Base-by-base conservation (phyloP, 495 filamentous ascomycete genomes). In the Aspergillus diversus region DNA sequence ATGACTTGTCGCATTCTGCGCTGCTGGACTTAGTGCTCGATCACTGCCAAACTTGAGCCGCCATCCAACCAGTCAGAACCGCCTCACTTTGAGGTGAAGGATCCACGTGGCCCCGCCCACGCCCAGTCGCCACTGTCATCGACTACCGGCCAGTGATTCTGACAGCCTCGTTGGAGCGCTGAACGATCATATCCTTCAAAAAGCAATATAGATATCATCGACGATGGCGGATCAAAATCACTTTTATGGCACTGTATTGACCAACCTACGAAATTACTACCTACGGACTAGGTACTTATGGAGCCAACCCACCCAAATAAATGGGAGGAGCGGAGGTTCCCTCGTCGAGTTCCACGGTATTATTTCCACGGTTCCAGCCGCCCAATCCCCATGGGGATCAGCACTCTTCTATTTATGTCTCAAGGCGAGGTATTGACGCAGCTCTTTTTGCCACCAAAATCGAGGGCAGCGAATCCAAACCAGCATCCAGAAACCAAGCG, bases 31-130 rank as follows among this genome's bases (percentile, higher is more conserved):
- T 16, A 17, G 15, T 16, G 21, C 5, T 32, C 34, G 7, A 12
- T 13, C 11, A 54, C 32, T 54, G n/a, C 47, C 51, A 17, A 16
- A 31, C 12, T 8, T 17, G 15, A 33, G 59, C 34, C 27, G 59
- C 37, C 33, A 46, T 61, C 51, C 37, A 48, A 55, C 21, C 51
- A 21, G 47, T 50, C 47, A 50, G 15, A 32, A 42, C 55, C 59
- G 75, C 75, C 76, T 79, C 76, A 79, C 76, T 74, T 74, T 69
- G 50, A 56, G 61, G 46, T 46, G 55, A 57, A 55, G 54, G 70
- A 75, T 80, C 72, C 76, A 80, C 76, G 77, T 79, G 77, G 70
- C 73, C 68, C 75, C 72, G 73, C 73, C 66, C 47, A 50, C 47
- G 15, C 16, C 47, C 47, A 50, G 47, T 31, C 15, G 0, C 46